These are phyloP conservation scores for Saccharomyces pastorianus DNA, from an alignment of 1,139 yeast species.

Conservation along the genomic window DNA sequence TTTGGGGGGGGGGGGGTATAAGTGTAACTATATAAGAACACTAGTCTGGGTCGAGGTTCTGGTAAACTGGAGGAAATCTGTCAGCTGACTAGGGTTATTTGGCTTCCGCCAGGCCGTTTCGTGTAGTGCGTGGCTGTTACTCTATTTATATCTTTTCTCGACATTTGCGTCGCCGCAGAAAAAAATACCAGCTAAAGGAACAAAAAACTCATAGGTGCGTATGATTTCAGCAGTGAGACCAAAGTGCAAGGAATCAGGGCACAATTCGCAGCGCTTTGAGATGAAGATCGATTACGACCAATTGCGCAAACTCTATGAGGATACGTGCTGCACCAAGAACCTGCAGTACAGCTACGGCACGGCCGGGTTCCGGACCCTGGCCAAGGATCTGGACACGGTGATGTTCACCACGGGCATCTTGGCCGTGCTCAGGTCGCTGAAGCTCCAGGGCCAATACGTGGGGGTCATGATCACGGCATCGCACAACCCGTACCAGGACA, in stretches of 20 bases:
- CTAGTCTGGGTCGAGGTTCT: no score
- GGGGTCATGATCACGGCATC: constrained; percentile 97
- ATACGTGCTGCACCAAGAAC: constrained; percentile 32
- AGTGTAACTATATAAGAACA: no score
- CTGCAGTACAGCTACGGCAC: constrained; percentile 70
- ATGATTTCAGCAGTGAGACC: constrained; percentile 6
- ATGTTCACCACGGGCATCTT: constrained; percentile 77
- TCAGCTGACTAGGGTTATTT: no score
- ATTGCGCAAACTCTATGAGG: constrained; percentile 7
- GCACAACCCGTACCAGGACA: constrained; percentile 90
- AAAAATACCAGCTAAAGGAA: background rate
- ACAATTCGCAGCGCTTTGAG: background rate
- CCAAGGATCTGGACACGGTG: constrained; percentile 66
- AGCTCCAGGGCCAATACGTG: constrained; percentile 45
- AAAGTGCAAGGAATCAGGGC: background rate
- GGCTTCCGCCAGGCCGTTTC: background rate
- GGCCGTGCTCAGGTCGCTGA: constrained; percentile 74
- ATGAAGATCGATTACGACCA: constrained; percentile 6
- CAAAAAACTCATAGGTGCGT: background rate
- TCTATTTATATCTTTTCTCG: background rate
- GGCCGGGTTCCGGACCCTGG: constrained; percentile 88
- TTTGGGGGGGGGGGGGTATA: no score
- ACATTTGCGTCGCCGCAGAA: background rate
- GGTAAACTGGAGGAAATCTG: no score
- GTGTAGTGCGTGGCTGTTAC: background rate